Evolutionary conservation across 73 alveolate genomes (phyloP).

Genomic region (Stentor coeruleus): DNA sequence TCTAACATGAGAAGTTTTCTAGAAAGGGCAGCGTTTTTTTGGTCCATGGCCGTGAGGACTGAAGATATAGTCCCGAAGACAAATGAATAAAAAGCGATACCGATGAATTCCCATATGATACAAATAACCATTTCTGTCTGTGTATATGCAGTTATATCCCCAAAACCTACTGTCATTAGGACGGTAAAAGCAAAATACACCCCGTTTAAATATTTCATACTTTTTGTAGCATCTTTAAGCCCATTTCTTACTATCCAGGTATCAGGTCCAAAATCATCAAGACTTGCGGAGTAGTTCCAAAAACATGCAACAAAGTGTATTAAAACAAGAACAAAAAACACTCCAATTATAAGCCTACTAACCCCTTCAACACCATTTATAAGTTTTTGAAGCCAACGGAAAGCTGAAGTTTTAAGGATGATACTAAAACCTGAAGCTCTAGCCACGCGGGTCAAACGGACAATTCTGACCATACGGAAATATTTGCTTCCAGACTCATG

Average conservation of each 20-base stretch:
- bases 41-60: background rate
- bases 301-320: slow-evolving; percentile 69
- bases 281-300: slow-evolving; percentile 58
- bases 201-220: slow-evolving; percentile 40
- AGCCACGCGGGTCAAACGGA: slow-evolving; percentile 43
- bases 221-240: slow-evolving; percentile 27
- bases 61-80: background rate
- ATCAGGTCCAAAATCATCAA: slow-evolving; percentile 61
- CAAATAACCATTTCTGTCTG: slow-evolving; percentile 48
- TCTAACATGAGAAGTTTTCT: background rate
- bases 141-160: slow-evolving; percentile 55
- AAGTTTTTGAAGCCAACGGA: slow-evolving; percentile 36
- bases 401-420: slow-evolving; percentile 29
- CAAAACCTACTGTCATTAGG: slow-evolving; percentile 68
- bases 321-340: slow-evolving; percentile 40
- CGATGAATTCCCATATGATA: slow-evolving; percentile 39
- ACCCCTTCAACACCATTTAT: slow-evolving; percentile 54
- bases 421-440: slow-evolving; percentile 38
- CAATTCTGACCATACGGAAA: slow-evolving; percentile 44
- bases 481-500: slow-evolving; percentile 25
- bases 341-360: slow-evolving; percentile 54
- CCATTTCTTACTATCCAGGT: slow-evolving; percentile 71
- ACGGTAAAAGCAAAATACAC: slow-evolving; percentile 59
- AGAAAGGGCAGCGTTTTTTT: background rate
- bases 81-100: slow-evolving; percentile 21